Conservation (phyloP, 768 basidiomycete genomes). For the Russula griseocarnosa region DNA sequence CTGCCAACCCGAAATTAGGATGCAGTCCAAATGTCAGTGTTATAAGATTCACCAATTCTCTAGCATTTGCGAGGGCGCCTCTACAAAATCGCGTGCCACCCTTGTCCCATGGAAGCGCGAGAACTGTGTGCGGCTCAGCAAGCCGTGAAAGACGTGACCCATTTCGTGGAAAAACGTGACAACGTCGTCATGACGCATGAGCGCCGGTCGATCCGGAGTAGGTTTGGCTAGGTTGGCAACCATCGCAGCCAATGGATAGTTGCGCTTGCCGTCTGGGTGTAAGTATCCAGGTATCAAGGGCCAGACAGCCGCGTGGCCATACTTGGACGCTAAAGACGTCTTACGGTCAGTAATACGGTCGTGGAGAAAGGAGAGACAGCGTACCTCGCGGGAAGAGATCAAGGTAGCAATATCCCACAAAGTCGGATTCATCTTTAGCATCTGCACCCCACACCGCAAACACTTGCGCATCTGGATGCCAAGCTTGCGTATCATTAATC, state of each 20-base stretch:
- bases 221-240: constrained; percentile 89
- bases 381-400: constrained; percentile 81
- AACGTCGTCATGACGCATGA: constrained; percentile 85
- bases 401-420: constrained; percentile 82
- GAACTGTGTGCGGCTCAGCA: constrained; percentile 67
- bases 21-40: background rate
- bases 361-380: constrained; percentile 25
- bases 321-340: constrained; percentile 55
- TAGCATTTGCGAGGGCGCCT: constrained; percentile 89
- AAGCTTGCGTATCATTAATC: constrained; percentile 53
- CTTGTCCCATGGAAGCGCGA: constrained; percentile 79
- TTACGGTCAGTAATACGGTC: background rate
- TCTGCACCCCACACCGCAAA: constrained; percentile 83
- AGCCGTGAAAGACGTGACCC: constrained; percentile 50
- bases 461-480: constrained; percentile 88
- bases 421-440: constrained; percentile 64
- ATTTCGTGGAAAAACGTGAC: constrained; percentile 93
- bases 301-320: constrained; percentile 87
- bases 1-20: constrained; percentile 32
- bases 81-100: constrained; percentile 79
- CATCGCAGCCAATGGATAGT: constrained; percentile 78
- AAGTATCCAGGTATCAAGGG: constrained; percentile 64
- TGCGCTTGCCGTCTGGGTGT: constrained; percentile 50
- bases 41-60: constrained; percentile 65
- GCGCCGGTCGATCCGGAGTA: constrained; percentile 71